Evolutionary conservation across 2,329 filamentous ascomycete genomes (phyloP), one percentile per base, ranked within the genome.

Genomic region (Macrophomina pseudophaseolina): DNA sequence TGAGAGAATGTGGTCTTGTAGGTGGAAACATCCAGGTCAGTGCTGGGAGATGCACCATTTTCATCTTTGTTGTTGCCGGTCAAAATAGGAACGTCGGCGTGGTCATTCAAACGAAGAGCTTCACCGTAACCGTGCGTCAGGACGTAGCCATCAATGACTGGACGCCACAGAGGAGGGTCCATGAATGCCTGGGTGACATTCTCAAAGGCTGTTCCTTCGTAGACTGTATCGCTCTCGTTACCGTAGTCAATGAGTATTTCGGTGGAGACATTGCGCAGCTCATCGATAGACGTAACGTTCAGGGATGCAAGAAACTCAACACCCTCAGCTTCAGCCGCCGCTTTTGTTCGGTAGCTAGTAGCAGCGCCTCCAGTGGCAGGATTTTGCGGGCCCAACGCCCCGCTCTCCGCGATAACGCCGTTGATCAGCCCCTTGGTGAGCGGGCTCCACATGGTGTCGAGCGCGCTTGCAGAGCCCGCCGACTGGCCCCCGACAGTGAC

Each of bases 11-110:
- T 11, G 12, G 48, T 46, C 12, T 42, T 33, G 35, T 53, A 64
- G n/a, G 23, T 14, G 3, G 60, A 23, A 11, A 42, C 60, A 18
- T 77, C 75, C 0, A 85, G 85, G 69, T 81, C 86, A 30, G 74
- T 79, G 56, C 82, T 80, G 69, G 88, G 85, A 0, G 86, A 84
- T 0, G 83, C 83, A 14, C 85, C 86, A 28, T 67, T 71, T 69
- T 89, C 87, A 66, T 89, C 80, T 54, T 78, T 80, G 4, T 81
- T 83, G 52, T 79, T 82, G 63, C 86, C 86, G 73, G 87, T 87
- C 71, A 89, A 84, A 12, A 88, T 79, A 18, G 82, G 81, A 30
- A 87, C 77, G 28, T 85, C 80, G 0, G 85, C 80, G 23, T 64
- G 60, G 23, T 53, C 48, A 23, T 33, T 33, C 11, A 52, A 33